Evolutionary conservation across 768 basidiomycete species (phyloP), one percentile per base, ranked within the genome.

Genomic region (Collybia sordida): DNA sequence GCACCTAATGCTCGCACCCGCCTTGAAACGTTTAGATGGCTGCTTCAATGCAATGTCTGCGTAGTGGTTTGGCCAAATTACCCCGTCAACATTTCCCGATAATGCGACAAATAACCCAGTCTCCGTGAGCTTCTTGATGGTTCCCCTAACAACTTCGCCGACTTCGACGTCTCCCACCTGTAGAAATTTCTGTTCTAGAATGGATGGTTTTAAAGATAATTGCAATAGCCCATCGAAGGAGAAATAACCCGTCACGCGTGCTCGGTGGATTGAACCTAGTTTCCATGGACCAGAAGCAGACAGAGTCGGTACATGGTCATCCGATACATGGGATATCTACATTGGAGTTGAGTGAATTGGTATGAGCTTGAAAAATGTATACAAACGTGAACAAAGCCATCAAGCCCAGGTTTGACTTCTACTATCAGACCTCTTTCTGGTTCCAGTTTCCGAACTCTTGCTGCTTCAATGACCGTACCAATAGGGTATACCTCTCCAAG

Each of bases 21-120:
- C 72, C 62, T 92, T 94, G 74, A 97, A 99, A 52, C 87, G 80
- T 69, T 86, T 91, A 37, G 92, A 84, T 8, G 96, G 96, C 64
- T 98, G 90, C 63, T 94, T 97, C 58, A 98, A 77, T n/a, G 73
- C 64, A 60, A 98, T 94, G 65, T 99, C 97, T 9, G 97, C 93
- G 64, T 90, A 97, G 64, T 98, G 97, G 53, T 85, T 81, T 0
- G 95, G 94, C 90, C 92, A 97, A 18, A 98, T 77, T 22, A 97
- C 87, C 23, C 91, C 97, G 61, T 97, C 93, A 25, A 98, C 85
- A 52, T 81, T 90, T 4, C 91, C 93, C 4, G 88, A 83, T 48
- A 98, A 74, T 23, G 90, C 84, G 36, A 98, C 83, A 61, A 97
- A 96, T 31, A 99, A 70, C 0, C 82, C 88, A 27, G 81, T 77